Evolutionary conservation across 345 rosid species (phyloP), one percentile per base, ranked within the genome.

Genomic region (Laguncularia racemosa): DNA sequence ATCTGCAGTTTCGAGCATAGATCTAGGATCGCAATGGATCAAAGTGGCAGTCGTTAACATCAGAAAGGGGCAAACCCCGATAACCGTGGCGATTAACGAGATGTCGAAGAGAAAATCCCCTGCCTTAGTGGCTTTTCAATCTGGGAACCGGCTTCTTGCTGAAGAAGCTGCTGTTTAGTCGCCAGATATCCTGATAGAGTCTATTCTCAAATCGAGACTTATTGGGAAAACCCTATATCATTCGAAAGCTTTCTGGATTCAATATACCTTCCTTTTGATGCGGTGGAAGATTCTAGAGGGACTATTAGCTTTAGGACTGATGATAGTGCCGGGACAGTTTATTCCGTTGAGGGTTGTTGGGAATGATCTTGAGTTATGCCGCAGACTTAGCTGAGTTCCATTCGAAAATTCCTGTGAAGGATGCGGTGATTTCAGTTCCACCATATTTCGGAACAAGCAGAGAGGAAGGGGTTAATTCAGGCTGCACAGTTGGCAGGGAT

Each of bases 61-160:
- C 11, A 84, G 78, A 69, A 86, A 79, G 2, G 96, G 97, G 23
- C 99, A 95, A 72, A 79, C 78, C 48, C 99, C 99, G 2, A 93
- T 93, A 57, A 79, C 90, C 11, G 69, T 95, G 52, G 99, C 97
- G 16, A 95, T 95, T 53, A 95, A 95, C 53, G 99, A 95, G 78
- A 95, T 90, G 99, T 95, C 99, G 10, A 95, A 90, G 82, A 73
- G 99, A 16, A 95, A 95, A 73, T 84, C 97, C 19, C 99, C 99
- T 19, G 84, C 84, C 11, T 62, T 95, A 44, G 93, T 90, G 15
- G 91, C 95, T 13, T 90, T 95, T 71, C 97, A 87, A 1, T 68
- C 90, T 0, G 96, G 73, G 12, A 52, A 75, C 38, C 84, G 99
- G 12, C 84, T 95, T 28, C 69, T 95, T 0, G 99, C 79, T 17